Evolutionary conservation across 2,329 filamentous ascomycete genomes (phyloP), one percentile per base, ranked within the genome.

Genomic region (Didymella keratinophila): DNA sequence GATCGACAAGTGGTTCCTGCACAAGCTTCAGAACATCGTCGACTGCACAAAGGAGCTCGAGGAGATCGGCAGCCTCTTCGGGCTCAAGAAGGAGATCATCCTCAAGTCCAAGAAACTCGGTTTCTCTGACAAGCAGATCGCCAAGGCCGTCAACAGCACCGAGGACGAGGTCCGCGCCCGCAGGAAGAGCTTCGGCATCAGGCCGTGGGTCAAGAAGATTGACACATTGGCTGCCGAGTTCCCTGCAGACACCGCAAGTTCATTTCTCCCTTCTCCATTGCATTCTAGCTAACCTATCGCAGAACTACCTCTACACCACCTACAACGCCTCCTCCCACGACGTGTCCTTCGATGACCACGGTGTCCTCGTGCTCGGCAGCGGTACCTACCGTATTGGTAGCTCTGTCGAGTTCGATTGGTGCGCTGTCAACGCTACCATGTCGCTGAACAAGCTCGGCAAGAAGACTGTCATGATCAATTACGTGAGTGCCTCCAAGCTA

Each of bases 331-430:
- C 91, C 16, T 89, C 91, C 16, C 94, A 98, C 80, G 95, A 98
- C 78, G 91, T 98, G 47, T 89, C 87, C 14, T 98, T 99, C 66
- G 90, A 97, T 66, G 94, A 98, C 76, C 90, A 96, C 68, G 93
- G 94, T 63, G 91, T 89, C 44, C 81, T 99, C 55, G 89, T 98
- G 58, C 87, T 99, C 14, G 95, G 95, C 60, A 94, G 90, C 74
- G 95, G 95, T 79, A 95, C 98, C 21, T 99, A 99, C 85, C 88
- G 95, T 76, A 99, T 98, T 75, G 95, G 95, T 72, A 94, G 90
- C 80, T 97, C 93, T 7, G 95, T 99, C 51, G 95, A 99, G 79
- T 99, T 99, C 75, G 94, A 99, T 80, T 98, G 94, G 94, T 98
- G 94, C 77, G 93, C 93, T 64, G 93, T 97, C 61, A 95, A 93